phyloP scores from a whole-genome alignment of 179 eudicot species.

The Actinidia chinensis region DNA sequence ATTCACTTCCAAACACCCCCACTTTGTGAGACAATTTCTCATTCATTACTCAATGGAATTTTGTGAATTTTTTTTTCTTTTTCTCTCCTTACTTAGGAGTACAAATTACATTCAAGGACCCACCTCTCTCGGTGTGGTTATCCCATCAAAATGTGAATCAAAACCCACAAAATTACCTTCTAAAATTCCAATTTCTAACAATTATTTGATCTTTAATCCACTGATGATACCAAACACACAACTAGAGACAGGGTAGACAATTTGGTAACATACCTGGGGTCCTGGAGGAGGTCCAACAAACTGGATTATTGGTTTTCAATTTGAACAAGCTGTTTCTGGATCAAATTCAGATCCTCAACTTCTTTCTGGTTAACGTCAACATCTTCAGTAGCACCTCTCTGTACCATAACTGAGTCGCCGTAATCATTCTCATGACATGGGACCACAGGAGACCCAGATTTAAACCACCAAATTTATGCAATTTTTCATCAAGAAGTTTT shows the following conservation, averaged over 20 bases:
- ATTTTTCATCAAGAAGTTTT: conserved; percentile 36
- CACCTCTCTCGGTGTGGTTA: too few relatives aligned
- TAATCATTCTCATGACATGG: conserved; percentile 37
- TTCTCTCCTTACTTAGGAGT: too few relatives aligned
- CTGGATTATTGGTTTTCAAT: conserved; percentile 73
- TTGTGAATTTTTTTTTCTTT: too few relatives aligned
- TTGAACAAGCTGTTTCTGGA: conserved; percentile 68
- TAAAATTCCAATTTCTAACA: too few relatives aligned
- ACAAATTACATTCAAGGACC: too few relatives aligned
- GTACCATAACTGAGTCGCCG: conserved; percentile 15
- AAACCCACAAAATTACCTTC: too few relatives aligned
- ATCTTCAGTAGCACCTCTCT: conserved; percentile 33
- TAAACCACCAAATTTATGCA: conserved; percentile 28
- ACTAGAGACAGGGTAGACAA: too few relatives aligned
- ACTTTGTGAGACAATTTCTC: too few relatives aligned
- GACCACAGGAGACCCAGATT: conserved; percentile 42
- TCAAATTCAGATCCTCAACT: conserved; percentile 52
- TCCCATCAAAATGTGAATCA: too few relatives aligned
- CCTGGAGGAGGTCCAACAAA: conserved; percentile 74
- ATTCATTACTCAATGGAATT: too few relatives aligned
- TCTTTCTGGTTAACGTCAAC: conserved; percentile 44
- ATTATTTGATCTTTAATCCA: neutral
- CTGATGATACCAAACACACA: neutral
- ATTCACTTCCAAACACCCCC: too few relatives aligned
- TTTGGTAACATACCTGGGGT: too few relatives aligned